A percentile compares a stretch with the other conserved stretches of the same genome.
Evolutionary conservation across 177 flowering plant genomes (phyloP).

Genomic region (Telopea speciosissima): DNA sequence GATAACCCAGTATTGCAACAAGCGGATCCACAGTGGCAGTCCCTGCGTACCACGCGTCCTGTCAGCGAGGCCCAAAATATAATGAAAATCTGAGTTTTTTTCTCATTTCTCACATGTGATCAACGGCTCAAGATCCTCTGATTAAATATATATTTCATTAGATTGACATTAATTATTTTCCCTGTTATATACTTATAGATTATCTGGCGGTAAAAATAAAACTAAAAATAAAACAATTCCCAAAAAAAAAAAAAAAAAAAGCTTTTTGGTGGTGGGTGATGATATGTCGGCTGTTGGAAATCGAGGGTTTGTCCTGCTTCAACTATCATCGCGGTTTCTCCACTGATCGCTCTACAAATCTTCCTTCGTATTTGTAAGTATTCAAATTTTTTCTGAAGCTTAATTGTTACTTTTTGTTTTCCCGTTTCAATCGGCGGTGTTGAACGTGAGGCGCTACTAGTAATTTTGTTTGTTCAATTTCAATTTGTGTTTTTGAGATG

Average conservation of each 20-base stretch:
- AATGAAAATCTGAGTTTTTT: too few species aligned
- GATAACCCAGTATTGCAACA: too few species aligned
- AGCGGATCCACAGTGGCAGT: too few species aligned
- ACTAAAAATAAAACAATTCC: not conserved
- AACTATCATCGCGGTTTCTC: conserved; percentile 2
- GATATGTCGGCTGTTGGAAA: conserved; percentile 21
- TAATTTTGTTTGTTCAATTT: not conserved
- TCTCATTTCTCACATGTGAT: too few species aligned
- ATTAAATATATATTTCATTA: too few species aligned
- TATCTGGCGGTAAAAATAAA: not conserved
- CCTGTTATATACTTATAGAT: too few species aligned
- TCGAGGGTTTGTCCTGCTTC: conserved; percentile 18
- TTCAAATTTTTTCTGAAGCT: conserved; percentile 1
- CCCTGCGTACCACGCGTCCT: too few species aligned
- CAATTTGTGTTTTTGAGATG: conserved; percentile 7
- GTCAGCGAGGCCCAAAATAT: too few species aligned
- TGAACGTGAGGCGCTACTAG: not conserved
- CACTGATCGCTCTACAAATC: conserved; percentile 11
- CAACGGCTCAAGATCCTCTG: too few species aligned
- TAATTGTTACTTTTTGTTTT: not conserved
- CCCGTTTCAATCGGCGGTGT: conserved; percentile 1
- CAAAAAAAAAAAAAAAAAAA: not conserved
- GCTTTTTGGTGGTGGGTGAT: conserved; percentile 9
- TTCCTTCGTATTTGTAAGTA: conserved; percentile 19
- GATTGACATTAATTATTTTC: too few species aligned